phyloP scores from a whole-genome alignment of 2,329 filamentous ascomycete species.

The Aspergillus chevalieri region DNA sequence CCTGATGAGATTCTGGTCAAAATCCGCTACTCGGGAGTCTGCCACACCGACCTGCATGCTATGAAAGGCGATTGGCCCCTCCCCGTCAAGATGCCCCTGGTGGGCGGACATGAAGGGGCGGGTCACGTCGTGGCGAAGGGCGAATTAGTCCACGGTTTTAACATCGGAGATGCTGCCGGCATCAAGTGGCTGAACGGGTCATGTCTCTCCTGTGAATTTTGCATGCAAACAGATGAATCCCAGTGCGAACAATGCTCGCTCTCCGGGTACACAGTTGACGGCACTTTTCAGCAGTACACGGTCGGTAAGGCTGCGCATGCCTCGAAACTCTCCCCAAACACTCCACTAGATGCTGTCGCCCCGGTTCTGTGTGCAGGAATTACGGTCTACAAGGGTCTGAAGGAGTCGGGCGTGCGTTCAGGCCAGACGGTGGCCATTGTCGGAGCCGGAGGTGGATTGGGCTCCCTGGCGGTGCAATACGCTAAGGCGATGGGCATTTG shows the following conservation, averaged over 20 bases:
- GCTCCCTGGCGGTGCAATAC: slow-evolving; percentile 75
- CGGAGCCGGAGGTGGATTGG: slow-evolving; percentile 78
- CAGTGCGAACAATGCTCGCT: slow-evolving; percentile 69
- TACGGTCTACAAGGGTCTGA: slow-evolving; percentile 86
- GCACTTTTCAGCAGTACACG: slow-evolving; percentile 87
- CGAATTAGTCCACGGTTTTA: slow-evolving; percentile 67
- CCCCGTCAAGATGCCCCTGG: slow-evolving; percentile 73
- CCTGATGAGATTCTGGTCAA: slow-evolving; percentile 89
- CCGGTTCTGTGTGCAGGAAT: slow-evolving; percentile 80
- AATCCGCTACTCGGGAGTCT: slow-evolving; percentile 84
- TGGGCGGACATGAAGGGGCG: slow-evolving; percentile 75
- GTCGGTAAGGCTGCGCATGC: slow-evolving; percentile 85
- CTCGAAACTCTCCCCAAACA: slow-evolving; percentile 71
- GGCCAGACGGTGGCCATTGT: slow-evolving; percentile 79
- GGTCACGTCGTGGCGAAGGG: slow-evolving; percentile 78
- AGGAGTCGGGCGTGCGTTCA: slow-evolving; percentile 68
- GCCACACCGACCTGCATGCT: slow-evolving; percentile 79
- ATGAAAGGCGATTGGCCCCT: slow-evolving; percentile 88
- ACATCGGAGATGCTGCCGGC: slow-evolving; percentile 79
- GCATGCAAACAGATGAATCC: slow-evolving; percentile 72
- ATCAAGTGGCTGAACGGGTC: slow-evolving; percentile 91
- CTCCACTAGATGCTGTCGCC: slow-evolving; percentile 68
- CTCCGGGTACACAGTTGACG: slow-evolving; percentile 89
- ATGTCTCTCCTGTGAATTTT: slow-evolving; percentile 78
- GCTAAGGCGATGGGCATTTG: slow-evolving; percentile 83